phyloP scores from a whole-genome alignment of 441 rosid species.

The Adansonia gregorii region DNA sequence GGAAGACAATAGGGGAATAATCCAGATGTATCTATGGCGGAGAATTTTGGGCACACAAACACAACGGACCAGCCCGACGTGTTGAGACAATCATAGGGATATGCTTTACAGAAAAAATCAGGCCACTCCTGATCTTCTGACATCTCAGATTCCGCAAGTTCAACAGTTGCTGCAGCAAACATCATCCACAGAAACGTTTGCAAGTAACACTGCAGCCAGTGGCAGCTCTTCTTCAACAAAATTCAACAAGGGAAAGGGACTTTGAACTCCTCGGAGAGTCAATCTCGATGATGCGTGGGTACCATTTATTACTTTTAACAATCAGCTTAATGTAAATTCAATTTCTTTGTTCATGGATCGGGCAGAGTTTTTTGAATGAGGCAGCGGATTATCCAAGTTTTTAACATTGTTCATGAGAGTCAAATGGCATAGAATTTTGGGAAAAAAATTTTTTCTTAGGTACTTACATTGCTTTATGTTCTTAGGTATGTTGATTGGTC shows the following conservation, averaged over 20 bases:
- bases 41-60: slow-evolving; percentile 39
- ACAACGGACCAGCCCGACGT: slow-evolving; percentile 36
- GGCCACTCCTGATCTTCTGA: slow-evolving; percentile 39
- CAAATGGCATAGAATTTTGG: too few relatives aligned
- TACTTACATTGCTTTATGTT: too few relatives aligned
- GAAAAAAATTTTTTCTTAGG: too few relatives aligned
- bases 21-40: slow-evolving; percentile 38
- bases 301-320: neutral
- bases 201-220: slow-evolving; percentile 94
- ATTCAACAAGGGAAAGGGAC: slow-evolving; percentile 77
- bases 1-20: slow-evolving; percentile 30
- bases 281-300: neutral
- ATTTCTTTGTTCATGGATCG: neutral
- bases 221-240: slow-evolving; percentile 93
- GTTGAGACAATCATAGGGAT: slow-evolving; percentile 41
- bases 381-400: too few relatives aligned
- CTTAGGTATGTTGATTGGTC: too few relatives aligned
- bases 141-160: slow-evolving; percentile 52
- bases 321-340: neutral
- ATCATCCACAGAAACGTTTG: slow-evolving; percentile 78
- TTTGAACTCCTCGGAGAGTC: slow-evolving; percentile 27
- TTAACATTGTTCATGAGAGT: too few relatives aligned
- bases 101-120: slow-evolving; percentile 44
- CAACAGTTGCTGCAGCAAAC: slow-evolving; percentile 51
- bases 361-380: too few relatives aligned